Evolutionary conservation across 225 moss, liverwort and hornwort genomes (phyloP), one percentile per base, ranked within the genome.

Genomic region (Polytrichum formosum): DNA sequence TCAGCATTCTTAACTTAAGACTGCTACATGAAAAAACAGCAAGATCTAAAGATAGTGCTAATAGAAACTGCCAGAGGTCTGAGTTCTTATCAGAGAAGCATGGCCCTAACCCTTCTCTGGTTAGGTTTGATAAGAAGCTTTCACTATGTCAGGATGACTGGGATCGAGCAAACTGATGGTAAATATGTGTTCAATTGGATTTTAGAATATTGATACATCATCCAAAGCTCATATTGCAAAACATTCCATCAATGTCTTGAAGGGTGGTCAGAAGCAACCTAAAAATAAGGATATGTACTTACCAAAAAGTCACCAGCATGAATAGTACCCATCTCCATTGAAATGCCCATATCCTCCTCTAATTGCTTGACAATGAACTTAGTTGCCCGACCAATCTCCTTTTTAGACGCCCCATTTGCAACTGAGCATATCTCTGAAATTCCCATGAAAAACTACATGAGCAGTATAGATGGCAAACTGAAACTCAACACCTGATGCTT

Each of bases 241-340:
- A 26, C 46, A 46, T 8, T 35, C 35, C 8, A 16, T 2, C 16
- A 60, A 20, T 6, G 58, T 59, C 58, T 23, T 2, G 0, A 22
- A 60, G 7, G 25, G 25, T 25, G n/a, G 25, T 7, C 59, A 60
- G 2, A 60, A 60, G 9, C 59, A 60, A 21, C 7, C 33, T 16
- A 46, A 16, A 63, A 37, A 8, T 64, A 64, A 23, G 16, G 18
- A 37, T 46, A 46, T 46, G 72, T 56, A 76, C 85, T 72, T 71
- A 92, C 94, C 92, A 94, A 75, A 70, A 94, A 92, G 82, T 94
- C 94, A 66, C 94, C 90, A 64, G 94, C 91, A 73, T 92, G 91
- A 16, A 94, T 94, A 68, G 94, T 92, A 56, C 94, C 92, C 94
- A 94, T 92, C 67, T 92, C 92, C 94, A 94, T 94, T n/a, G 88